Percentiles rank a stretch among this genome's conserved stretches.
Conservation (phyloP, 768 basidiomycete species). For the Amanita rimosa region DNA sequence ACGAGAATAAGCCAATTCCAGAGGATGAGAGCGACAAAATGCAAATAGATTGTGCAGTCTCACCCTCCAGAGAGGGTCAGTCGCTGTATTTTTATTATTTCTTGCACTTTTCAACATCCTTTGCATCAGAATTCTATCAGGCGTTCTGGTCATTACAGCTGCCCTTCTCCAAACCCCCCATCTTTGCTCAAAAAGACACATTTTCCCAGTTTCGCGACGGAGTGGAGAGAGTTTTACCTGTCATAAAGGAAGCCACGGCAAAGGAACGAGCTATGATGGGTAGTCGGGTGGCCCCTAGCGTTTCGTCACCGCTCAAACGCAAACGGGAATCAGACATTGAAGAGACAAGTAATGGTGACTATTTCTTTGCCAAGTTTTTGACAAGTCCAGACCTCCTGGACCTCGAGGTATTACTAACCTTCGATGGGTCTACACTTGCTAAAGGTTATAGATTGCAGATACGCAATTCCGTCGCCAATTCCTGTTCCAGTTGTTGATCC, state of each 20-base stretch:
- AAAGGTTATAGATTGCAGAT: slow-evolving; percentile 59
- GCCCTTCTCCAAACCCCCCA: slow-evolving; percentile 70
- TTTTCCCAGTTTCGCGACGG: slow-evolving; percentile 60
- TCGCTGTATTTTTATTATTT: background rate
- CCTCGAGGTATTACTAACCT: slow-evolving; percentile 50
- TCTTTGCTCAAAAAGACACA: slow-evolving; percentile 45
- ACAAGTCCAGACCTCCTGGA: slow-evolving; percentile 81
- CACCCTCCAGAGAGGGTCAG: slow-evolving; percentile 51
- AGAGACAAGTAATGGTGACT: slow-evolving; percentile 50
- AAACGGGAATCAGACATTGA: slow-evolving; percentile 54
- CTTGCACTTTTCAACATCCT: background rate
- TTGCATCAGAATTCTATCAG: slow-evolving; percentile 58
- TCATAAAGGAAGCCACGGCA: slow-evolving; percentile 77
- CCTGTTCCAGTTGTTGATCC: slow-evolving; percentile 72
- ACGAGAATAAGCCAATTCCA: slow-evolving; percentile 12
- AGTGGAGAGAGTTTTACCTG: slow-evolving; percentile 62
- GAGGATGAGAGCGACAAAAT: slow-evolving; percentile 37
- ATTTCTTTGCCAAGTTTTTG: slow-evolving; percentile 91
- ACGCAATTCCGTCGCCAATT: slow-evolving; percentile 90
- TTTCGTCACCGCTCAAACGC: slow-evolving; percentile 38
- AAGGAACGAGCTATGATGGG: slow-evolving; percentile 88
- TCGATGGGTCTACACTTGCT: slow-evolving; percentile 1
- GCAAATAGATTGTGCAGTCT: slow-evolving; percentile 40
- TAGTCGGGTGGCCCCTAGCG: slow-evolving; percentile 35
- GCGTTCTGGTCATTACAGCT: slow-evolving; percentile 87